Percentiles rank a stretch among this genome's conserved stretches.
phyloP scores from a whole-genome alignment of 2,329 filamentous ascomycete species.

The Aspergillus calidoustus region DNA sequence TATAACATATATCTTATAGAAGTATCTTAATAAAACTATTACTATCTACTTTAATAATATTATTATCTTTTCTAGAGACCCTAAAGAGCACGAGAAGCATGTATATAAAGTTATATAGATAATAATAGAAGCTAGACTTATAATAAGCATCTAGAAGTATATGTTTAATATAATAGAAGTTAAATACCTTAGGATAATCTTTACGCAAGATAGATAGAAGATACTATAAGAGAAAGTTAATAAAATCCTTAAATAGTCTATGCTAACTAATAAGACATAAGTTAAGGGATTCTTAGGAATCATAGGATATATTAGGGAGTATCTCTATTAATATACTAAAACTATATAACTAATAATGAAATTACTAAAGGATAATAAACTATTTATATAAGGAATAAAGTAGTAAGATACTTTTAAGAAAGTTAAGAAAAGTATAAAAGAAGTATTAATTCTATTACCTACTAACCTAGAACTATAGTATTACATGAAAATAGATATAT shows the following conservation, averaged over 20 bases:
- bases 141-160: neutral
- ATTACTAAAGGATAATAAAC: neutral
- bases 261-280: neutral
- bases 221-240: neutral
- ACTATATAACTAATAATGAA: neutral
- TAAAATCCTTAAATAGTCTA: neutral
- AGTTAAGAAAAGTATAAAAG: slow-evolving; percentile 1
- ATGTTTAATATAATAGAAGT: neutral
- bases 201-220: neutral
- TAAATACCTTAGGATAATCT: neutral
- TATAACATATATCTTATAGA: neutral
- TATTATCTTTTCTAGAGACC: slow-evolving; percentile 1
- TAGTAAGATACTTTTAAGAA: neutral
- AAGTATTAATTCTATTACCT: neutral
- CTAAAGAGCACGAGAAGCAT: neutral
- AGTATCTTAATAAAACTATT: neutral
- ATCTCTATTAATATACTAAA: neutral
- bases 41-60: slow-evolving; percentile 8
- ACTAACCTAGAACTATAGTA: neutral
- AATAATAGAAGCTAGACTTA: neutral
- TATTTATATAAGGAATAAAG: neutral
- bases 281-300: slow-evolving; percentile 2
- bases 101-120: neutral
- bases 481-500: slow-evolving; percentile 3
- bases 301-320: slow-evolving; percentile 1